Base-by-base conservation (phyloP, 257 asterid species). In the Nicotiana attenuata region DNA sequence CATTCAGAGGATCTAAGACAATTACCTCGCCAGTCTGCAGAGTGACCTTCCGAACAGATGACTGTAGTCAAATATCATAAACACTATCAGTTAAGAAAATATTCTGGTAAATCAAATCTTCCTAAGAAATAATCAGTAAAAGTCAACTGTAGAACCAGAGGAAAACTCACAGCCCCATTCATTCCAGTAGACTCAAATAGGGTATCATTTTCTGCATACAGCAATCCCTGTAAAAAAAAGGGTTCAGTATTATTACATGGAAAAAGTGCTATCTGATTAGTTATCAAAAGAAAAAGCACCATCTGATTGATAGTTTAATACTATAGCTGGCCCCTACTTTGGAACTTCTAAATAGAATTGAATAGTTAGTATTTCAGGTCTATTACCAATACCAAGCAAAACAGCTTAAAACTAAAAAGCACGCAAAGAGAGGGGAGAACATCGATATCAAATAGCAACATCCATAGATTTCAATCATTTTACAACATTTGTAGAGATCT, bases 101-200 rank as follows among this genome's bases (percentile, higher is more conserved):
- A 29, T 35, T 8, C 33, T 65, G 45, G 61, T 38, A 47, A 65
- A 80, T 20, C 50, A 33, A n/a, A 8, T 20, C 2, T 24, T n/a
- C 50, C 61, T 24, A 73, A 7, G 24, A 47, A 73, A 73, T 47
- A 73, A 24, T 45, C 22, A 73, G 16, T 59, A 9, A 15, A 41
- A 65, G 50, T 26, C 73, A 73, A 55, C 47, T 22, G 7, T 26
- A 73, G 80, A 26, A 64, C 22, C 14, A 67, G 55, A 52, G 67
- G 60, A 20, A 60, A 85, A 89, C 97, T 93, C 89, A 96, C 99
- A 28, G 17, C 97, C 57, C 97, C 97, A 33, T 92, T 3, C 79
- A 94, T 92, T 77, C 98, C 99, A 56, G 98, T 96, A 11, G 99
- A 94, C 84, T 96, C 99, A 47, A 89, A 92, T 77, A 96, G 88